Base-by-base conservation (phyloP, 805 yeast genomes). In the Yamadazyma ubonensis region DNA sequence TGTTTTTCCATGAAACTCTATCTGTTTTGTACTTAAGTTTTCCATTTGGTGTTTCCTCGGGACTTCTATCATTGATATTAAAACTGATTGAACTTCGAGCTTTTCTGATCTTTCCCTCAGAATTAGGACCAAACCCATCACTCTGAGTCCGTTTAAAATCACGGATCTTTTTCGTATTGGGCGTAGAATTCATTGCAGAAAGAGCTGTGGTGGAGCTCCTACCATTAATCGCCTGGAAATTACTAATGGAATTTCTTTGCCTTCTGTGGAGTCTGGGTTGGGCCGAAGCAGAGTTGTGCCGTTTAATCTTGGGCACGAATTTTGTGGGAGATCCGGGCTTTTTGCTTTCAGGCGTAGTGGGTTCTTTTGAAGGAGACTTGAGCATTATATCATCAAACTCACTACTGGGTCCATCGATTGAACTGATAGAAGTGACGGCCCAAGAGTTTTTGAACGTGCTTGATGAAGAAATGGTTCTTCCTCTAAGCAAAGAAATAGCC, bases 401-500 rank as follows among this genome's bases (percentile, higher is more conserved):
- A 4, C 27, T 21, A 11, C 15, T 18, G 4, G 38, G 30, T 4
- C 11, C 16, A 15, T 29, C 26, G 6, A 26, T 39, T 9, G 20
- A 15, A 29, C 29, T 36, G 27, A 43, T 41, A 2, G 48, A 41
- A 26, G 41, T 41, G 2, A 43, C 39, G 3, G 37, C 44, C 23
- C 44, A 23, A 3, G 48, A 40, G 18, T 37, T 47, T 8, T 27
- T 33, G 54, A 50, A 12, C 2, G 47, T 29, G 12, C 15, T 12
- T 18, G n/a, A 30, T 1, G 64, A 56, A 0, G 69, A 51, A 10
- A 83, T 75, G 19, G 82, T 65, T 45, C 83, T 68, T 5, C 86
- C 81, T 47, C 88, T 71, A 39, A 89, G 58, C 6, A 61, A 55
- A n/a, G 81, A 71, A 6, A 93, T 88, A 6, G 93, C 84, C 43